Conservation (phyloP, 1,139 yeast genomes). For the Candida frijolesensis region DNA sequence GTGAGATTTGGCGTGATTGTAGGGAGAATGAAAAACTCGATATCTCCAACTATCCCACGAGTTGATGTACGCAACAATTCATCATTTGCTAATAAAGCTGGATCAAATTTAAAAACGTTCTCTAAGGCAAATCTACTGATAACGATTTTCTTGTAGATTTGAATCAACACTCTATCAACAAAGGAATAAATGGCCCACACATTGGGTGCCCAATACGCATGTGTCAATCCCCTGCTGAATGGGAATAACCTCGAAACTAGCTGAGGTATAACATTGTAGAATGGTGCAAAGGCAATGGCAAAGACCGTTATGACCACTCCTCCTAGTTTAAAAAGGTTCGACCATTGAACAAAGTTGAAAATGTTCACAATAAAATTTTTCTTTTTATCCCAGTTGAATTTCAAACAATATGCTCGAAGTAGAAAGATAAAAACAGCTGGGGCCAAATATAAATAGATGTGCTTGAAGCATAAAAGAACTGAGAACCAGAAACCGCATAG, state of each 20-base stretch:
- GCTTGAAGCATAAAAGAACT: slow-evolving; percentile 84
- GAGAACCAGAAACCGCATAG: slow-evolving; percentile 76
- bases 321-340: slow-evolving; percentile 62
- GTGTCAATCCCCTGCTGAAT: slow-evolving; percentile 92
- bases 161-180: slow-evolving; percentile 71
- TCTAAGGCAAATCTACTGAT: slow-evolving; percentile 40
- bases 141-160: slow-evolving; percentile 49
- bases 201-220: slow-evolving; percentile 99
- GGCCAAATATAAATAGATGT: slow-evolving; percentile 88
- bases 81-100: slow-evolving; percentile 26
- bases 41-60: slow-evolving; percentile 91
- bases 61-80: slow-evolving; percentile 53
- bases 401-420: slow-evolving; percentile 68
- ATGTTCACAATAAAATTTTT: slow-evolving; percentile 25
- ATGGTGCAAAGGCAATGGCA: slow-evolving; percentile 78
- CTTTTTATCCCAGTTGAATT: slow-evolving; percentile 37
- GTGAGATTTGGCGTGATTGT: slow-evolving; percentile 77
- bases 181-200: slow-evolving; percentile 94
- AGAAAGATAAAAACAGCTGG: slow-evolving; percentile 89
- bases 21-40: slow-evolving; percentile 78
- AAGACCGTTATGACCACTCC: slow-evolving; percentile 66
- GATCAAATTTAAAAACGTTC: slow-evolving; percentile 36
- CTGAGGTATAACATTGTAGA: slow-evolving; percentile 66
- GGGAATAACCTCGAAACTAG: slow-evolving; percentile 78
- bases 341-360: slow-evolving; percentile 55